phyloP scores from a whole-genome alignment of 257 asterid species.

The Solanum neorickii region DNA sequence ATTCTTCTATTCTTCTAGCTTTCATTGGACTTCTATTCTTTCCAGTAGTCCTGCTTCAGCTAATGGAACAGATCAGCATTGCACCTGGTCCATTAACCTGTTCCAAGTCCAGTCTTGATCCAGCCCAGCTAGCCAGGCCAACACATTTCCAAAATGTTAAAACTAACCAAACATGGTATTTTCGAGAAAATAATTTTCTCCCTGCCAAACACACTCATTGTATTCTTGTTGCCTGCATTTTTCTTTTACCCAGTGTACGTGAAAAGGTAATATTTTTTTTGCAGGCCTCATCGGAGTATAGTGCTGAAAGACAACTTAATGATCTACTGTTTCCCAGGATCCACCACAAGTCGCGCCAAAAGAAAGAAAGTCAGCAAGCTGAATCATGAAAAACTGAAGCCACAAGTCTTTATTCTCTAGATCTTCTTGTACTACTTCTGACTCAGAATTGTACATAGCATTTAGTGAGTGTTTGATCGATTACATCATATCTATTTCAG shows the following conservation, averaged over 20 bases:
- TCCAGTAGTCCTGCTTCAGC: not conserved
- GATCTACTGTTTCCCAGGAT: constrained; percentile 67
- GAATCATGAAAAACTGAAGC: constrained; percentile 31
- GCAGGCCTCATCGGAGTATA: constrained; percentile 91
- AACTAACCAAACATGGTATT: not conserved
- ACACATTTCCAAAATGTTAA: not conserved
- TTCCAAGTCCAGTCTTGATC: not conserved
- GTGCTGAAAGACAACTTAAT: constrained; percentile 84
- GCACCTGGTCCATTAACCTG: not conserved
- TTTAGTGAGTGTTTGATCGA: not conserved
- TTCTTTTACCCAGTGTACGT: not conserved
- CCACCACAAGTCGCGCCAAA: constrained; percentile 50
- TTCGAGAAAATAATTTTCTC: not conserved
- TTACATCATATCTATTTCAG: not conserved
- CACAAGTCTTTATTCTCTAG: not conserved
- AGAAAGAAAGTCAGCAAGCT: constrained; percentile 74
- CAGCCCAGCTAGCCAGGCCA: not conserved
- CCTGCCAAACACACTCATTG: not conserved
- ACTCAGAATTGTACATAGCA: constrained; percentile 28
- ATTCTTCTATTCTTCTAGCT: not conserved
- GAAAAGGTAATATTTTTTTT: constrained; percentile 3
- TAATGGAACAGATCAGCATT: not conserved
- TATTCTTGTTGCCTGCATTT: not conserved
- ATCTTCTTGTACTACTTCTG: constrained; percentile 8
- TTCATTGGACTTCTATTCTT: not conserved